Evolutionary conservation across 2,329 filamentous ascomycete species (phyloP), one percentile per base, ranked within the genome.

Genomic region (Sordariomycetes sp.): DNA sequence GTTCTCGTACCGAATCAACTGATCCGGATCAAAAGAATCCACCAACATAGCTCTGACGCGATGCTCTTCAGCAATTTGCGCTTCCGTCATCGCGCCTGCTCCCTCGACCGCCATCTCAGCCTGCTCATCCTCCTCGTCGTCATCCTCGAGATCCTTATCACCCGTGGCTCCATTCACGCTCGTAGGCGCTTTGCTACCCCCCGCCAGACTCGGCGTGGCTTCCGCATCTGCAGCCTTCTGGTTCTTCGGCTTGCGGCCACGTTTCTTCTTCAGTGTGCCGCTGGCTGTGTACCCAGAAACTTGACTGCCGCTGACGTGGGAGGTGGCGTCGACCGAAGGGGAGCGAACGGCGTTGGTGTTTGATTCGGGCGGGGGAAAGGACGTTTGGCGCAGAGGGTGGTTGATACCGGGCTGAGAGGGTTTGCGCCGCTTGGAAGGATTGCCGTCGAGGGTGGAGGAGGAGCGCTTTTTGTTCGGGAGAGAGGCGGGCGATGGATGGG

Each of bases 301-400:
- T n/a, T n/a, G 57, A 15, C 52, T 57, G 16, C 53, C 59, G 53
- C 69, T 72, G 41, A 70, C 67, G 30, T 70, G 71, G 24, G 72
- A 78, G 36, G 65, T 61, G 8, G 60, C 68, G 38, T 83, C 79
- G 33, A 78, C 64, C 2, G 76, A 82, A 0, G 81, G 81, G 0
- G 79, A 84, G 12, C 80, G 72, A 14, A 66, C 66, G 26, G 69
- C 70, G 0, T 73, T 68, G 3, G 72, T 75, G 16, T 65, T 57
- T 21, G 57, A 58, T 35, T 74, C 79, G 18, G 83, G 82, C 0
- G 83, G 82, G 0, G 83, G 82, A 50, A 87, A 92, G 0, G 83
- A 86, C 5, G 86, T 88, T 49, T 87, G 82, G 25, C 85, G 82
- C 2, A 92, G 72, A 2, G 81, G 82, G 43, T 86, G 82, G 0